phyloP scores from a whole-genome alignment of 768 basidiomycete species.

The Clitopilus passeckerianus region DNA sequence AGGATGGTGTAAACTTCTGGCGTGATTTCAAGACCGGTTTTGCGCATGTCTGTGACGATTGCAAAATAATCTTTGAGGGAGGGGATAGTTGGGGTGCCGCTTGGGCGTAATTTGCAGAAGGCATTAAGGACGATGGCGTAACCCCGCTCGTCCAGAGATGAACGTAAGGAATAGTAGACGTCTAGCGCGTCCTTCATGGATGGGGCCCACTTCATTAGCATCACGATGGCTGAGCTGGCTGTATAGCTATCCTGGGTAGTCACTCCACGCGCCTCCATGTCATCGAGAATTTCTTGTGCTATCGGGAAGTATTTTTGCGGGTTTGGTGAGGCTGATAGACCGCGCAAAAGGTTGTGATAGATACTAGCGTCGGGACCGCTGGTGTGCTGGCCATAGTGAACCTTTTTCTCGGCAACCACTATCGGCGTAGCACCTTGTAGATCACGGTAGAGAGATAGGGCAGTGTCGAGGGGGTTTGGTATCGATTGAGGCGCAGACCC shows the following conservation, averaged over 20 bases:
- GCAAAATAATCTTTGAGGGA: constrained; percentile 60
- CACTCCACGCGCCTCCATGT: constrained; percentile 56
- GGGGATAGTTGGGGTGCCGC: constrained; percentile 28
- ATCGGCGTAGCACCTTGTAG: constrained; percentile 29
- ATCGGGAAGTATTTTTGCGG: constrained; percentile 42
- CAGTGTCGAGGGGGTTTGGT: constrained; percentile 35
- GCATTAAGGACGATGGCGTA: constrained; percentile 61
- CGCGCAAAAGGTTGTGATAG: constrained; percentile 50
- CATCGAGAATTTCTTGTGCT: constrained; percentile 49
- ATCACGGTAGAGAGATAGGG: constrained; percentile 49
- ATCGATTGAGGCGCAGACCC: neutral
- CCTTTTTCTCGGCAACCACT: constrained; percentile 13
- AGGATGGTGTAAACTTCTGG: constrained; percentile 64
- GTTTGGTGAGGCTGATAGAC: constrained; percentile 38
- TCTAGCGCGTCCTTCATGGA: constrained; percentile 56
- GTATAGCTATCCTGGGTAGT: constrained; percentile 36
- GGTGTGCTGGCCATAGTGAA: constrained; percentile 24
- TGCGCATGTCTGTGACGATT: constrained; percentile 78
- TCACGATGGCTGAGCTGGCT: constrained; percentile 48
- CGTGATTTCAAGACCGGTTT: constrained; percentile 51
- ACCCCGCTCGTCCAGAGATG: constrained; percentile 48
- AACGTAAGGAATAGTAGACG: constrained; percentile 45
- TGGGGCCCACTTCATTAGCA: constrained; percentile 61
- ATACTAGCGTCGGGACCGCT: constrained; percentile 45
- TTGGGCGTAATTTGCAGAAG: constrained; percentile 45